Base-by-base conservation (phyloP, 148 eudicot genomes). In the Bassia scoparia region DNA sequence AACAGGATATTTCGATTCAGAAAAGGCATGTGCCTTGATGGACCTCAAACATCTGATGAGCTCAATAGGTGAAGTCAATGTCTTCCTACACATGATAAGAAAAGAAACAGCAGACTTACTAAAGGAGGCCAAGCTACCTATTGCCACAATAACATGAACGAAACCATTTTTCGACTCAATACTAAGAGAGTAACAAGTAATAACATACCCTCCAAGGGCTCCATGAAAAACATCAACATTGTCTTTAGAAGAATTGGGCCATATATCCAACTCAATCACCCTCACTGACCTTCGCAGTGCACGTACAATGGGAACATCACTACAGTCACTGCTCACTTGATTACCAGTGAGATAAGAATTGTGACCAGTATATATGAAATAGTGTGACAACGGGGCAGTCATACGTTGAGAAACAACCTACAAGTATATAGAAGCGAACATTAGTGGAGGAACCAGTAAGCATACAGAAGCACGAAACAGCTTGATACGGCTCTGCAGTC, bases 341-440 rank as follows among this genome's bases (percentile, higher is more conserved):
- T 93, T 93, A 30, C 96, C 98, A 20, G 98, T 93, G 67, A 93
- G 81, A 80, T 93, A 93, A 1, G 98, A 89, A 79, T 93, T 93
- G 78, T 93, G 98, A 56, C 98, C 92, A 7, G 96, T 93, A 74
- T 82, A 83, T 69, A 93, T 93, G 80, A 83, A 93, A 76, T 93
- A 93, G 67, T 93, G 94, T 50, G 91, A 89, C 72, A 93, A 70
- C 11, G 98, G 98, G 67, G 90, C 85, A 80, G 71, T 79, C 98
- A 90, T 93, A 78, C 90, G 94, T 48, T 93, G 90, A 77, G 90
- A 90, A 77, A 83, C 87, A 77, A 83, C 87, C 96, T 93, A 88
- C 54, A 67, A 76, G 26, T 76, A 55, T 37, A 17, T 20, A 50
- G 27, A 61, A 1, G 43, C 16, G 33, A 6, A 38, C 9, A 13